Conservation (phyloP, 2,329 filamentous ascomycete genomes). For the Daldinia sp. region DNA sequence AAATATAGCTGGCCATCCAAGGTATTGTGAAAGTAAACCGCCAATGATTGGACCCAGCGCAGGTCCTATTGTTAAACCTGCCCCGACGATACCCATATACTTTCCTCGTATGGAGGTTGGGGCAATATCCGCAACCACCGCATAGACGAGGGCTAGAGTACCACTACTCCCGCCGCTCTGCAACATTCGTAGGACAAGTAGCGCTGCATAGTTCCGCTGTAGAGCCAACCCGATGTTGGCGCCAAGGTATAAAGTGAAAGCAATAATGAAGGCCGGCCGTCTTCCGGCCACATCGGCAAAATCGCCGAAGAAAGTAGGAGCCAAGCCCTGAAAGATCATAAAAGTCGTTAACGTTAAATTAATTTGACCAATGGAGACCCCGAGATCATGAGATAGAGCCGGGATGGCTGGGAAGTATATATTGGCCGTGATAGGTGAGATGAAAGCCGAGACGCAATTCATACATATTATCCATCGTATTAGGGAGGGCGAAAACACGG, state of each 20-base stretch:
- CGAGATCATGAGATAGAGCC: constrained; percentile 50
- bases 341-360: constrained; percentile 66
- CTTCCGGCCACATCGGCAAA: constrained; percentile 68
- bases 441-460: constrained; percentile 61
- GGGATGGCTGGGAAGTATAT: constrained; percentile 61
- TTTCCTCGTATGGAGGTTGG: constrained; percentile 74
- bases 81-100: constrained; percentile 74
- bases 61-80: constrained; percentile 64
- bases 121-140: constrained; percentile 75
- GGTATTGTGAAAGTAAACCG: constrained; percentile 67
- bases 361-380: constrained; percentile 52
- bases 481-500: constrained; percentile 51
- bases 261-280: constrained; percentile 67
- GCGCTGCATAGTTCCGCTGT: constrained; percentile 63
- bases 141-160: constrained; percentile 75
- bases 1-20: constrained; percentile 74
- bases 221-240: constrained; percentile 68
- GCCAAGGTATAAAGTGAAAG: constrained; percentile 63
- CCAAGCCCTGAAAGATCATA: constrained; percentile 70
- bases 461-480: constrained; percentile 63
- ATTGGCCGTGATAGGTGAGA: constrained; percentile 67
- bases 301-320: constrained; percentile 68
- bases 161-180: constrained; percentile 72
- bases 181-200: constrained; percentile 68
- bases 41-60: constrained; percentile 68